phyloP scores from a whole-genome alignment of 176 grass and related monocot species.

The Miscanthus lutarioriparius region DNA sequence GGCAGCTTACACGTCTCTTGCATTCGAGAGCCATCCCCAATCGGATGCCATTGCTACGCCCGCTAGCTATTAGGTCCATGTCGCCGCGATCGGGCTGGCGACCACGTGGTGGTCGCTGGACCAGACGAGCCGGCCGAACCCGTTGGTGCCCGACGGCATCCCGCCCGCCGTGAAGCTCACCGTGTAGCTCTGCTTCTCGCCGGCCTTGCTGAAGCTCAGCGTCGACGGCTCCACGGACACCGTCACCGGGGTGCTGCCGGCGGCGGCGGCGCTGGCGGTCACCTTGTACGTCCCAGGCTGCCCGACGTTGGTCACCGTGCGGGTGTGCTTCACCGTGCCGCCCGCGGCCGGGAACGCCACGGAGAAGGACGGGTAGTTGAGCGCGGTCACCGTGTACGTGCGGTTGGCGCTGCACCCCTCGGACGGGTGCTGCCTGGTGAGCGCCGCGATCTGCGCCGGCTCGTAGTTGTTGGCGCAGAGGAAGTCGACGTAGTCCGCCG shows the following conservation, averaged over 20 bases:
- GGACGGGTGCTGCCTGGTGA: slow-evolving; percentile 55
- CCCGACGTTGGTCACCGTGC: slow-evolving; percentile 82
- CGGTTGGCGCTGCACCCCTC: slow-evolving; percentile 52
- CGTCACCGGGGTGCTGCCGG: slow-evolving; percentile 42
- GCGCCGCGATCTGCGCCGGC: slow-evolving; percentile 59
- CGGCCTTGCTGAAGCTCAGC: slow-evolving; percentile 59
- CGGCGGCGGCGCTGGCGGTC: slow-evolving; percentile 36
- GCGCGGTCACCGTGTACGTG: slow-evolving; percentile 50
- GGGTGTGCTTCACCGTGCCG: slow-evolving; percentile 64
- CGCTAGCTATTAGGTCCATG: slow-evolving; percentile 53
- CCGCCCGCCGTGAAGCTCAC: slow-evolving; percentile 63
- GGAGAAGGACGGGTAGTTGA: slow-evolving; percentile 95
- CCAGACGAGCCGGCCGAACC: slow-evolving; percentile 77
- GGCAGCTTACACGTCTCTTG: background rate
- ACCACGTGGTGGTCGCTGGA: slow-evolving; percentile 81
- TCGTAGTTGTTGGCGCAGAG: slow-evolving; percentile 88
- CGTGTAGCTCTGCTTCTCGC: slow-evolving; percentile 84
- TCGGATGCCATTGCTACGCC: background rate
- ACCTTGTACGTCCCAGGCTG: slow-evolving; percentile 70
- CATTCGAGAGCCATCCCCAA: slow-evolving; percentile 5
- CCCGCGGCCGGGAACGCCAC: slow-evolving; percentile 45
- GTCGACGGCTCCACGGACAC: slow-evolving; percentile 65
- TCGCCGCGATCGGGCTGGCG: slow-evolving; percentile 70
- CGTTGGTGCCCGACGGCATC: slow-evolving; percentile 52
- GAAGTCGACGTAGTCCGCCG: slow-evolving; percentile 82